A percentile compares a stretch with the other conserved stretches of the same genome.
Evolutionary conservation across 371 early-diverging fungal species (phyloP).

Genomic region (Syncephalastrum sp.): DNA sequence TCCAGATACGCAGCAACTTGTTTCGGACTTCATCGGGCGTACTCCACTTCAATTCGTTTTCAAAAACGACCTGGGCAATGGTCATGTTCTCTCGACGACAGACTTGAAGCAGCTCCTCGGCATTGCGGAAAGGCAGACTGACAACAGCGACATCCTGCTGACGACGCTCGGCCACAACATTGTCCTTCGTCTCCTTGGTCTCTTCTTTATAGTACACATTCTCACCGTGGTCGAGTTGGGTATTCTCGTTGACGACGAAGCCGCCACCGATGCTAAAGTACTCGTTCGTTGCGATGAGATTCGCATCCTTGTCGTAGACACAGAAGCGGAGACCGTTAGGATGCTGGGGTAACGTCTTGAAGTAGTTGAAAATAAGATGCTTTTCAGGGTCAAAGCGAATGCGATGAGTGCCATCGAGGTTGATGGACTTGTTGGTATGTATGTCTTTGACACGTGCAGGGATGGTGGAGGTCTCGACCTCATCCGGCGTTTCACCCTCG

Average conservation of each 20-base stretch:
- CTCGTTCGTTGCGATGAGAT: constrained; percentile 88
- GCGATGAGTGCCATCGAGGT: constrained; percentile 72
- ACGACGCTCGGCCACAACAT: constrained; percentile 42
- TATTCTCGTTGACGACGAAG: constrained; percentile 91
- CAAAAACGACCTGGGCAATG: constrained; percentile 94
- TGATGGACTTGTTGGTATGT: constrained; percentile 61
- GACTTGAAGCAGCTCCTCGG: constrained; percentile 74
- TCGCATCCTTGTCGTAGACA: constrained; percentile 76
- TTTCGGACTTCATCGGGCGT: constrained; percentile 75
- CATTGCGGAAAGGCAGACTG: constrained; percentile 86
- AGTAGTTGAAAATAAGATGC: constrained; percentile 84
- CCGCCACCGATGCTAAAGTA: constrained; percentile 96
- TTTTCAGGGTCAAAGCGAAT: constrained; percentile 83
- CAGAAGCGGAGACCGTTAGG: constrained; percentile 96
- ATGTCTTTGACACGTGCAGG: constrained; percentile 74
- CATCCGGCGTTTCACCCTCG: constrained; percentile 92
- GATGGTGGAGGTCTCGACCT: constrained; percentile 83
- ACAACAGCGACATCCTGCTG: constrained; percentile 77
- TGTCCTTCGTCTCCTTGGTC: constrained; percentile 15
- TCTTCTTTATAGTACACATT: constrained; percentile 81
- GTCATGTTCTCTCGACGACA: constrained; percentile 84
- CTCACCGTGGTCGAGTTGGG: constrained; percentile 82
- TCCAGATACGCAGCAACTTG: constrained; percentile 82
- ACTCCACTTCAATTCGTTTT: constrained; percentile 92
- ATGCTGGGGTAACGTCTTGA: constrained; percentile 88